phyloP scores from a whole-genome alignment of 73 alveolate genomes.

The Stentor roeselii region DNA sequence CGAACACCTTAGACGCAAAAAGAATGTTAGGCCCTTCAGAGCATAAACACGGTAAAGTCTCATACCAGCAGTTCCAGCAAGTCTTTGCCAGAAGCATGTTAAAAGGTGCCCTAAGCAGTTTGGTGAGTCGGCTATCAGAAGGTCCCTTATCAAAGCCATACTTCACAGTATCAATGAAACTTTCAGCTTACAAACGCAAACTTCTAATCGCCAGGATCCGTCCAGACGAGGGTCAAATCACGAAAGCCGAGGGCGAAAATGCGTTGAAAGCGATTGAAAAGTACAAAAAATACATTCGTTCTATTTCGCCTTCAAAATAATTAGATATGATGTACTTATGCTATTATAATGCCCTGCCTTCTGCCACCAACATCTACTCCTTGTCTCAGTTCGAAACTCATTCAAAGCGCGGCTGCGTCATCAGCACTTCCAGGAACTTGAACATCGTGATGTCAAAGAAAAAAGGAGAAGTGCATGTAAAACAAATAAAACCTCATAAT shows the following conservation, averaged over 20 bases:
- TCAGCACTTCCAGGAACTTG: not conserved
- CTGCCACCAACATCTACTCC: slow-evolving; percentile 2
- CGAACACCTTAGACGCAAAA: slow-evolving; percentile 13
- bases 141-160: slow-evolving; percentile 21
- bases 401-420: slow-evolving; percentile 12
- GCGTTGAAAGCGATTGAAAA: slow-evolving; percentile 27
- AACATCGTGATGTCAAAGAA: not conserved
- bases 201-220: not conserved
- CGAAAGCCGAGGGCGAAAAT: slow-evolving; percentile 16
- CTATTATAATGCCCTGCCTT: not conserved
- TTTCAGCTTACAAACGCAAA: slow-evolving; percentile 15
- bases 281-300: not conserved
- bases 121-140: slow-evolving; percentile 13
- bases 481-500: not conserved
- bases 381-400: not conserved
- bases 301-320: slow-evolving; percentile 17
- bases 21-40: not conserved
- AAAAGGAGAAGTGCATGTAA: slow-evolving; percentile 11
- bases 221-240: slow-evolving; percentile 1
- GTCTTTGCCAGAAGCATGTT: slow-evolving; percentile 21
- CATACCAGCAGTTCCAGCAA: slow-evolving; percentile 15
- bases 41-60: not conserved
- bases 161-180: slow-evolving; percentile 17
- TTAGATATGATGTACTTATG: no score
- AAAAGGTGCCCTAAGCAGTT: slow-evolving; percentile 3